Base-by-base conservation (phyloP, 768 basidiomycete species). In the Ephemerocybe angulata region DNA sequence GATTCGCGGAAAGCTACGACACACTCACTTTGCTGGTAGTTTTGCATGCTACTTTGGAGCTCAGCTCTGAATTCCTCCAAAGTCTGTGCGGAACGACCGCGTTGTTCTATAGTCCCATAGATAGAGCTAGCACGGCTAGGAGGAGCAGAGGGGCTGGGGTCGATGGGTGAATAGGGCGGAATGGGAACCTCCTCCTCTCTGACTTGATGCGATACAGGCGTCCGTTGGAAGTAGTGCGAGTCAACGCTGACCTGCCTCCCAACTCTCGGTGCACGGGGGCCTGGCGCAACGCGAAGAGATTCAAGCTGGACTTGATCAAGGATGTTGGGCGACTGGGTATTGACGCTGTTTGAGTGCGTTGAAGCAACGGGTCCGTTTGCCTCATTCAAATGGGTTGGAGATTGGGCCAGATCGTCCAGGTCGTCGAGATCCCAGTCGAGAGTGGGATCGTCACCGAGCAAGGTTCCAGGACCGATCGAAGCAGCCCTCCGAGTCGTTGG, bases 401-500 rank as follows among this genome's bases (percentile, higher is more conserved):
- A 28, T 33, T 15, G 13, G 27, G 31, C 31, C 25, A 40, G 53
- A 31, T 58, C 30, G 19, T 59, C 59, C 30, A 55, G 31, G 52
- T 58, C 42, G 41, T 40, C 31, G n/a, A 40, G 42, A 29, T 65
- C 63, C 54, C 60, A 69, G 58, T 67, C 67, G 37, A 65, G 61
- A 3, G 60, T 61, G 29, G 46, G 42, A 15, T 67, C 65, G 31
- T 73, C 65, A 33, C 64, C 58, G 47, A 75, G 70, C 4, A 74
- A 63, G 17, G 75, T 63, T 19, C 78, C 78, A 3, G 78, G 75
- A 13, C 83, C 76, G 73, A 84, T 63, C 66, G 82, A 72, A 52
- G 72, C 62, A 58, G 73, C 63, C 46, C 73, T 60, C 27, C 78
- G 69, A 7, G 70, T 58, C 43, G 65, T 61, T 15, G 59, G 47